phyloP scores from a whole-genome alignment of 306 rosid genomes.

The Medicago lupulina region DNA sequence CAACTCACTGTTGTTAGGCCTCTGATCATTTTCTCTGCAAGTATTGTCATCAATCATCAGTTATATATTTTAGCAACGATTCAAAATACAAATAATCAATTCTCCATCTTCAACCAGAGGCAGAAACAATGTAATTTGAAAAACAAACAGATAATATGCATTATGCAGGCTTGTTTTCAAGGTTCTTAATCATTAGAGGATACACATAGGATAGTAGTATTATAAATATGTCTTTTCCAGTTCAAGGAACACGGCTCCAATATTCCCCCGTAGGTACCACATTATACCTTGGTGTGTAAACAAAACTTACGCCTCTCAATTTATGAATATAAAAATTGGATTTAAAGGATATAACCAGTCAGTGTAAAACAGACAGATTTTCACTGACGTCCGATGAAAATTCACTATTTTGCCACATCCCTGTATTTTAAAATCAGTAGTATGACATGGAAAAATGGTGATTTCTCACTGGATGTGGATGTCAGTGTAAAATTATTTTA shows the following conservation, averaged over 20 bases:
- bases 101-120: slow-evolving; percentile 17
- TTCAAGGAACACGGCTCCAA: not conserved
- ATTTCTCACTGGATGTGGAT: too few relatives aligned
- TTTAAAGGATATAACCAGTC: not conserved
- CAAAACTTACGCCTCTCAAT: not conserved
- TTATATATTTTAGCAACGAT: slow-evolving; percentile 33
- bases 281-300: slow-evolving; percentile 7
- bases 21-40: slow-evolving; percentile 81
- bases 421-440: not conserved
- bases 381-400: not conserved
- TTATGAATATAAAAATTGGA: not conserved
- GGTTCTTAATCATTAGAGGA: slow-evolving; percentile 28
- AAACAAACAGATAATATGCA: not conserved
- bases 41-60: not conserved
- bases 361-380: not conserved
- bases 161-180: slow-evolving; percentile 21
- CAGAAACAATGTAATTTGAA: slow-evolving; percentile 29
- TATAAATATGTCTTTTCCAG: slow-evolving; percentile 1
- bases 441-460: too few relatives aligned
- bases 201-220: not conserved
- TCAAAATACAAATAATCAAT: slow-evolving; percentile 22
- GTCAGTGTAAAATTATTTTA: too few relatives aligned
- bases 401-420: not conserved
- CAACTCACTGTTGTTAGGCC: slow-evolving; percentile 74
- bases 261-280: slow-evolving; percentile 3